Percentiles rank a stretch among this genome's conserved stretches.
Conservation (phyloP, 2,329 filamentous ascomycete genomes). For the Hawksworthiomyces lignivorus region DNA sequence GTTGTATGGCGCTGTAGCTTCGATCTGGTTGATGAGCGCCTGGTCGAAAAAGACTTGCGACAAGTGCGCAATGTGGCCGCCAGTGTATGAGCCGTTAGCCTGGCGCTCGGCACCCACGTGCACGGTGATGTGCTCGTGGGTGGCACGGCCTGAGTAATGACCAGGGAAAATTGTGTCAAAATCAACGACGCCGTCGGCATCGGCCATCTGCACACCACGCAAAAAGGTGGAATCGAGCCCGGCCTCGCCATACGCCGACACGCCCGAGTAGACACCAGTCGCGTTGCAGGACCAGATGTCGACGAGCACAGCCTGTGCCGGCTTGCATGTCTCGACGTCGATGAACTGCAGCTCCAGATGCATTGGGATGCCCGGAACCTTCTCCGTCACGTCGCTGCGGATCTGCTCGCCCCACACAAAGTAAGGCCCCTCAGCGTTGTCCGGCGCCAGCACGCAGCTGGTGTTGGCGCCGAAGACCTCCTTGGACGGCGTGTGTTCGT, state of each 20-base stretch:
- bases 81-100: slow-evolving; percentile 40
- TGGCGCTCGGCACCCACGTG: slow-evolving; percentile 32
- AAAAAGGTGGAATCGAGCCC: slow-evolving; percentile 31
- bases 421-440: slow-evolving; percentile 36
- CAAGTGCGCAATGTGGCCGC: slow-evolving; percentile 32
- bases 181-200: slow-evolving; percentile 37
- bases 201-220: slow-evolving; percentile 38
- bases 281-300: slow-evolving; percentile 41
- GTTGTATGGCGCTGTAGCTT: slow-evolving; percentile 29
- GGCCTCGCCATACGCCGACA: slow-evolving; percentile 20
- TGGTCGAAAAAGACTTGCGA: slow-evolving; percentile 37
- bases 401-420: slow-evolving; percentile 35
- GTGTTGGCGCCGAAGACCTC: slow-evolving; percentile 34
- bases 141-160: slow-evolving; percentile 32
- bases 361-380: slow-evolving; percentile 30
- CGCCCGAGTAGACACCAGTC: slow-evolving; percentile 35
- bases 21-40: slow-evolving; percentile 30
- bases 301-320: slow-evolving; percentile 29
- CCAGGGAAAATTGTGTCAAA: slow-evolving; percentile 43
- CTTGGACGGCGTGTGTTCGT: slow-evolving; percentile 22
- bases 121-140: slow-evolving; percentile 35
- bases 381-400: slow-evolving; percentile 32
- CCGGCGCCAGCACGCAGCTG: slow-evolving; percentile 34
- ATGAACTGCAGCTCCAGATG: slow-evolving; percentile 38
- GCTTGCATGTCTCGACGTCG: slow-evolving; percentile 35